A percentile compares a stretch with the other conserved stretches of the same genome.
Conservation (phyloP, 75 land plant genomes). For the Gnetum montanum region DNA sequence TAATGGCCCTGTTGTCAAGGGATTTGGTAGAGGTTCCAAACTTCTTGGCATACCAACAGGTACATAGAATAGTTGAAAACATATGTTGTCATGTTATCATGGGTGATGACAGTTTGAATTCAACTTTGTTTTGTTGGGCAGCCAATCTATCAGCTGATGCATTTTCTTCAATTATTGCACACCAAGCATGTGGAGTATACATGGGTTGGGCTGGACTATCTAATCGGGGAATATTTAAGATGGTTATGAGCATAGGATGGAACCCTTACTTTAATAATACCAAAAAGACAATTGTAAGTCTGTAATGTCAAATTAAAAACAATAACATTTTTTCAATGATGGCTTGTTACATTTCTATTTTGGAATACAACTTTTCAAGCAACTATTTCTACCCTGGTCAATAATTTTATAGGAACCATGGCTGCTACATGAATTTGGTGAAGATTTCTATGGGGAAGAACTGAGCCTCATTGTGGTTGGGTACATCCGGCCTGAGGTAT, state of each 20-base stretch:
- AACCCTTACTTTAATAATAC: slow-evolving; percentile 87
- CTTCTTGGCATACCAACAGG: slow-evolving; percentile 97
- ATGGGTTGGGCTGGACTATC: slow-evolving; percentile 96
- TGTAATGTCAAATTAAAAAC: too few relatives aligned
- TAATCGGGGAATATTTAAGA: slow-evolving; percentile 72
- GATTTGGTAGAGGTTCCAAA: slow-evolving; percentile 97
- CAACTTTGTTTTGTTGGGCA: slow-evolving; percentile 13
- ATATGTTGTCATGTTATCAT: too few relatives aligned
- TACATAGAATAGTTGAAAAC: too few relatives aligned
- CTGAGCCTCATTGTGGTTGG: slow-evolving; percentile 83
- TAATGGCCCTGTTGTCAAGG: slow-evolving; percentile 88
- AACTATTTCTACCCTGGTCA: not conserved
- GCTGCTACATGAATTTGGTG: slow-evolving; percentile 86
- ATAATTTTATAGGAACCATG: slow-evolving; percentile 96
- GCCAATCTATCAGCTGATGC: slow-evolving; percentile 83
- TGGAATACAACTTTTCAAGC: not conserved
- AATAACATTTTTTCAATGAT: too few relatives aligned
- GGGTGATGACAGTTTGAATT: too few relatives aligned
- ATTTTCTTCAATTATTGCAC: slow-evolving; percentile 54
- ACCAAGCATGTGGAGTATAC: slow-evolving; percentile 84
- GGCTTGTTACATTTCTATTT: slow-evolving; percentile 3
- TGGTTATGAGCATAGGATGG: slow-evolving; percentile 99
- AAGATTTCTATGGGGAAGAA: slow-evolving; percentile 96
- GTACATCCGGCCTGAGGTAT: slow-evolving; percentile 95
- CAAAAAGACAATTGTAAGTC: slow-evolving; percentile 92